Conservation (phyloP, 2,329 filamentous ascomycete genomes). For the Colletotrichum euphorbiae region DNA sequence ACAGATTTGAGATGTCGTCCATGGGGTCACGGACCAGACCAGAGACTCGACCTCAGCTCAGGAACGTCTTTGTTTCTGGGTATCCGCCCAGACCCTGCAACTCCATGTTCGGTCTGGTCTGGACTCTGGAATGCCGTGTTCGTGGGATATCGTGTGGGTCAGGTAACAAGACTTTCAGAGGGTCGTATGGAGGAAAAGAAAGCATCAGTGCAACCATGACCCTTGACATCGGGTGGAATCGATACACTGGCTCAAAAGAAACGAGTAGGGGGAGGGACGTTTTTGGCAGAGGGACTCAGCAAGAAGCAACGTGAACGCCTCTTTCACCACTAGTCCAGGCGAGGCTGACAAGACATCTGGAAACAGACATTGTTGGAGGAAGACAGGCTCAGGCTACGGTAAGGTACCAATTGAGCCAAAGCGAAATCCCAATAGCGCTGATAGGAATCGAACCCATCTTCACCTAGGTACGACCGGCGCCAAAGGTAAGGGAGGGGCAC, state of each 20-base stretch:
- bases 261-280: neutral
- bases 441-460: too few species aligned
- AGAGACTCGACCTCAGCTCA: neutral
- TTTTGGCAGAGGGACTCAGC: neutral
- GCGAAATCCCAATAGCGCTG: too few species aligned
- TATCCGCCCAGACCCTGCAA: too few species aligned
- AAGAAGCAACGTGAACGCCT: neutral
- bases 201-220: neutral
- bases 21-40: neutral
- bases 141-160: neutral
- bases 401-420: too few species aligned
- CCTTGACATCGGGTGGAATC: neutral
- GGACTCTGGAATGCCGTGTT: slow-evolving; percentile 3
- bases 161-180: neutral
- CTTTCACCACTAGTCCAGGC: neutral
- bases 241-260: slow-evolving; percentile 8
- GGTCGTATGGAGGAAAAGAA: slow-evolving; percentile 1
- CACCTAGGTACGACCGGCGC: too few species aligned
- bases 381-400: too few species aligned
- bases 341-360: slow-evolving; percentile 14
- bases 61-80: neutral
- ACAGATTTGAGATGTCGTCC: neutral
- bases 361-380: slow-evolving; percentile 1
- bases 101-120: neutral
- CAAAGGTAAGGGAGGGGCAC: too few species aligned